Base-by-base conservation (phyloP, 306 rosid species). In the Sphenostylis stenocarpa region DNA sequence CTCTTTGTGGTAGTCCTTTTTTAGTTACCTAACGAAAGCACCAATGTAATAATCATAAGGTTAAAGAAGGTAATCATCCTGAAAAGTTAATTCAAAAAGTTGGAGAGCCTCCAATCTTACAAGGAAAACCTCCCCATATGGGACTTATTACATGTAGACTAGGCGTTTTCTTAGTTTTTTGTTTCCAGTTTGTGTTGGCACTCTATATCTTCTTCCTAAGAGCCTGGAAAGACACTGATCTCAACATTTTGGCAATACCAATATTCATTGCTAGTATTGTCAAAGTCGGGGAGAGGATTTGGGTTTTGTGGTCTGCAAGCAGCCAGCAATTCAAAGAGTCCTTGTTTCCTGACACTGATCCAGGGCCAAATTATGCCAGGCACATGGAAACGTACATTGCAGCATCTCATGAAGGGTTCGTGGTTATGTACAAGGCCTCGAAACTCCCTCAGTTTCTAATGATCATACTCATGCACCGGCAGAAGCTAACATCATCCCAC, bases 251-350 rank as follows among this genome's bases (percentile, higher is more conserved):
- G 36, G 67, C 80, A 13, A 60, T 85, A 41, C 86, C 77, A 7
- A 36, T 85, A 14, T 82, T 82, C 26, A 15, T 51, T 23, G 66
- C 67, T 7, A 84, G 84, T 7, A 17, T 76, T 34, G 36, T 72
- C 75, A 85, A 85, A 36, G 56, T 48, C 44, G 82, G 75, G 9
- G 89, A 85, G 66, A 72, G 86, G 20, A 79, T 69, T 58, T 76
- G 83, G 89, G 75, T 38, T 41, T 23, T 82, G 47, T 58, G 89
- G 67, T 72, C 76, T 51, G 89, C 83, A 5, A 85, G 84, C 53
- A 82, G 74, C 73, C 55, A 52, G 4, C n/a, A 36, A 11, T 85
- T 85, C n/a, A 82, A 72, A 29, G 86, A 76, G 5, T 85, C 86
- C 7, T 66, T 79, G 84, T 41, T 82, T 26, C 77, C 72, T 8